Percentiles rank a stretch among this genome's conserved stretches.
phyloP scores from a whole-genome alignment of 371 early-diverging fungal genomes.

The Mycotypha africana region DNA sequence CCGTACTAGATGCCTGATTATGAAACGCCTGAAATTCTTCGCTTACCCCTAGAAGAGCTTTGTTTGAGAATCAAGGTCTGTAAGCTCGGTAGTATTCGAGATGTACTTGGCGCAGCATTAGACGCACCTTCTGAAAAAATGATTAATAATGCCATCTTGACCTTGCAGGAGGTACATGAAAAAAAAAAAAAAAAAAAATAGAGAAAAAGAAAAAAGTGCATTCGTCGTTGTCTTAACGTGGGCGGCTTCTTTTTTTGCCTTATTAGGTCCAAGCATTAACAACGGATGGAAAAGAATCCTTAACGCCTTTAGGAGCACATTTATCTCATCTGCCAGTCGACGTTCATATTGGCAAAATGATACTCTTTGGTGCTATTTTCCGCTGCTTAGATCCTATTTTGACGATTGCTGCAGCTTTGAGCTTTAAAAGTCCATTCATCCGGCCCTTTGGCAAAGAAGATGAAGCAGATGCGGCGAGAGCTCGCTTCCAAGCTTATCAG shows the following conservation, averaged over 20 bases:
- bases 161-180: slow-evolving; percentile 47
- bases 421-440: slow-evolving; percentile 66
- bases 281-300: slow-evolving; percentile 35
- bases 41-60: slow-evolving; percentile 75
- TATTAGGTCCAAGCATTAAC: slow-evolving; percentile 42
- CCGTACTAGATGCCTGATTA: slow-evolving; percentile 50
- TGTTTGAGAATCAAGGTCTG: slow-evolving; percentile 77
- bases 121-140: slow-evolving; percentile 72
- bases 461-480: slow-evolving; percentile 51
- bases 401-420: slow-evolving; percentile 76
- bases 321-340: slow-evolving; percentile 85
- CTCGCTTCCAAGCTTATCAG: slow-evolving; percentile 39
- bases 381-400: slow-evolving; percentile 77
- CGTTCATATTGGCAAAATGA: slow-evolving; percentile 84
- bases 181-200: neutral
- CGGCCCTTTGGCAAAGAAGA: slow-evolving; percentile 69
- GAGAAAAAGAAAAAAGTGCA: no score
- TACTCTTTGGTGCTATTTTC: slow-evolving; percentile 79
- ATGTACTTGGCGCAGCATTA: slow-evolving; percentile 62
- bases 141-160: slow-evolving; percentile 60
- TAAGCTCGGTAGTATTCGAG: slow-evolving; percentile 47
- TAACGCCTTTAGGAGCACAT: slow-evolving; percentile 89
- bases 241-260: neutral
- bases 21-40: slow-evolving; percentile 77
- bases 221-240: no score